A percentile compares a stretch with the other conserved stretches of the same genome.
These are phyloP conservation scores for Calonectria pseudoturangicola DNA, from an alignment of 2,329 filamentous ascomycete genomes.

Conservation along the genomic window DNA sequence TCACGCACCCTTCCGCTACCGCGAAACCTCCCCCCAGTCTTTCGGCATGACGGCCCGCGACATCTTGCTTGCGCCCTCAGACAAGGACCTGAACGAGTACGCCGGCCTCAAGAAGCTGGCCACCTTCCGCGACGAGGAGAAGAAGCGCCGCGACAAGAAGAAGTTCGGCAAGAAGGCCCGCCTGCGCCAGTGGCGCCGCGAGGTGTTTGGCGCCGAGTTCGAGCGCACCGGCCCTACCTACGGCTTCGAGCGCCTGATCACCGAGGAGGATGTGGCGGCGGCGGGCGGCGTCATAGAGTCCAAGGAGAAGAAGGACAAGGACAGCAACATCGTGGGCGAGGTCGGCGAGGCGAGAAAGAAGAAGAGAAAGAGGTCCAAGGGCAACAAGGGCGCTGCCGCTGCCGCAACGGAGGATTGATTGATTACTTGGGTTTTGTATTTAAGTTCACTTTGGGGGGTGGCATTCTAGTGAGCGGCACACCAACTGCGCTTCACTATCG, in stretches of 20 bases:
- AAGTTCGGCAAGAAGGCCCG: slow-evolving; percentile 93
- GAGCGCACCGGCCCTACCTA: slow-evolving; percentile 75
- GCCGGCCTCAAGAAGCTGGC: slow-evolving; percentile 97
- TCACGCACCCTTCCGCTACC: slow-evolving; percentile 83
- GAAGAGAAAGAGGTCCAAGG: slow-evolving; percentile 72
- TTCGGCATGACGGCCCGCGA: slow-evolving; percentile 94
- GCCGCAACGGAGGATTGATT: slow-evolving; percentile 50
- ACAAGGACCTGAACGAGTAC: slow-evolving; percentile 90
- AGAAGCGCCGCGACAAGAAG: slow-evolving; percentile 93
- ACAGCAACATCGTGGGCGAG: slow-evolving; percentile 56
- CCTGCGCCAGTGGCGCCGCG: slow-evolving; percentile 87
- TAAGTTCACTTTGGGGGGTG: slow-evolving; percentile 14
- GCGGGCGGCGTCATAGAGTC: slow-evolving; percentile 54
- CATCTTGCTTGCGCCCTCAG: slow-evolving; percentile 91
- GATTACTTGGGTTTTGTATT: slow-evolving; percentile 2
- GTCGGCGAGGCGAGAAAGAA: slow-evolving; percentile 63
- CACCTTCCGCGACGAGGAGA: slow-evolving; percentile 88
- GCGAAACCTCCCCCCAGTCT: slow-evolving; percentile 91
- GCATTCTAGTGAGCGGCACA: slow-evolving; percentile 46
- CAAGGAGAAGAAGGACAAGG: slow-evolving; percentile 43
- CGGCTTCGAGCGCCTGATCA: slow-evolving; percentile 69
- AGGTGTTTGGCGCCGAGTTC: slow-evolving; percentile 76
- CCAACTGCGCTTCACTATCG: slow-evolving; percentile 41
- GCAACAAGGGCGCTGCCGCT: slow-evolving; percentile 61
- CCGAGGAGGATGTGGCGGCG: slow-evolving; percentile 51